These are phyloP conservation scores for Fistulinella staudtii DNA, from an alignment of 1,284 basidiomycete species.

Conservation along the genomic window DNA sequence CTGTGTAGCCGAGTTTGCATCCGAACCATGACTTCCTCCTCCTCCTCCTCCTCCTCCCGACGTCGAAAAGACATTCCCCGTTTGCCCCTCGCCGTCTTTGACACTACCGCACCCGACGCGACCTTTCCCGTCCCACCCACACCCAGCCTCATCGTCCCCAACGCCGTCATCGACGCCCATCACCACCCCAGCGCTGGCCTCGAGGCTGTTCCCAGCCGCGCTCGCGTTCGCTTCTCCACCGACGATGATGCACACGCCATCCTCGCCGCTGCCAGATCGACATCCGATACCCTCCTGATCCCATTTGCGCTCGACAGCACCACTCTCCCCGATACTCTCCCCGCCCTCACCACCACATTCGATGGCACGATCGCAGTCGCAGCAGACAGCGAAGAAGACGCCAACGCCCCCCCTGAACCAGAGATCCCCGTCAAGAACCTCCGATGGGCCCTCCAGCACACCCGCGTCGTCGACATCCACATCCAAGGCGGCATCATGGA, in stretches of 20 bases:
- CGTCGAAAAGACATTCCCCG: constrained; percentile 40
- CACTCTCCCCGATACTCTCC: constrained; percentile 38
- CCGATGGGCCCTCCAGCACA: constrained; percentile 58
- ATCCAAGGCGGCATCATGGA: constrained; percentile 49
- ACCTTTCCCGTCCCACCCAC: constrained; percentile 70
- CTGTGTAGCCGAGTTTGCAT: too few species aligned
- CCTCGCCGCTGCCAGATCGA: too few species aligned
- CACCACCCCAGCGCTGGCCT: constrained; percentile 39
- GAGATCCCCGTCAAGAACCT: constrained; percentile 39
- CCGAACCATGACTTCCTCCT: neutral
- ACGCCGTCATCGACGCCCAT: constrained; percentile 62
- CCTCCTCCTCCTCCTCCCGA: too few species aligned
- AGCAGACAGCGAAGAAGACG: constrained; percentile 17
- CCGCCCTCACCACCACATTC: constrained; percentile 57
- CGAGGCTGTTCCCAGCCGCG: constrained; percentile 34
- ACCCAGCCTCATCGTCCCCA: constrained; percentile 61
- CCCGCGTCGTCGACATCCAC: constrained; percentile 65
- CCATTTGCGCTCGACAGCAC: constrained; percentile 55
- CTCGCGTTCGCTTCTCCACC: too few species aligned
- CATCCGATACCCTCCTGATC: too few species aligned
- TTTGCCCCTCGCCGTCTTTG: constrained; percentile 70
- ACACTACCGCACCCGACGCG: constrained; percentile 56
- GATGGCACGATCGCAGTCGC: constrained; percentile 42
- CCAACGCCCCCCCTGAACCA: constrained; percentile 10
- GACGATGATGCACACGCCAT: too few species aligned